A percentile compares a stretch with the other conserved stretches of the same genome.
Conservation (phyloP, 78 protist genomes). For the Capsaspora owczarzaki region DNA sequence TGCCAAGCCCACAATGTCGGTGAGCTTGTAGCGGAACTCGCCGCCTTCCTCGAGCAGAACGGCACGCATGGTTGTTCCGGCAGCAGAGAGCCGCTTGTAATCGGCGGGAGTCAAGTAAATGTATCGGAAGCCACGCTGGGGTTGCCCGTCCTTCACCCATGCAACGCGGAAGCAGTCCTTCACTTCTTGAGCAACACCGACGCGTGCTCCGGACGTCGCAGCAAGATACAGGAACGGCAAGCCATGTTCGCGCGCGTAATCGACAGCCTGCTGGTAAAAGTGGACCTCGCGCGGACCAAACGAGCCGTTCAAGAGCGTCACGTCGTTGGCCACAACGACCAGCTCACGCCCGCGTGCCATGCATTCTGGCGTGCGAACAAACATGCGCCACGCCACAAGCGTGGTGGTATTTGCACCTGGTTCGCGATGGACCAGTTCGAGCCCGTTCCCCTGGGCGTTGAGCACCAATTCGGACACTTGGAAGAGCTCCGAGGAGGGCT, state of each 20-base stretch:
- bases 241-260: constrained; percentile 67
- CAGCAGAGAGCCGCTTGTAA: constrained; percentile 20
- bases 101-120: constrained; percentile 77
- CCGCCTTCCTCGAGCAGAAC: constrained; percentile 29
- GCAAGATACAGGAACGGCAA: constrained; percentile 88
- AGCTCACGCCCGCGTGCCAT: constrained; percentile 80
- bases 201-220: constrained; percentile 94
- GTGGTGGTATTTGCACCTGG: constrained; percentile 43
- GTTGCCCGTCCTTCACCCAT: constrained; percentile 57
- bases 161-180: constrained; percentile 44
- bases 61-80: constrained; percentile 17
- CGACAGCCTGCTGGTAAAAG: constrained; percentile 54
- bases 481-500: not conserved
- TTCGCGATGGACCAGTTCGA: not conserved
- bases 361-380: constrained; percentile 79
- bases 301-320: constrained; percentile 83
- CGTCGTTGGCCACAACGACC: constrained; percentile 89
- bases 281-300: constrained; percentile 62
- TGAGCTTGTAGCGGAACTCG: constrained; percentile 51
- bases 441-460: not conserved
- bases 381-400: constrained; percentile 83
- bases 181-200: constrained; percentile 81
- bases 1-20: constrained; percentile 59
- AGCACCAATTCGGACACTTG: not conserved
- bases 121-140: constrained; percentile 63